Evolutionary conservation across 257 asterid genomes (phyloP), one percentile per base, ranked within the genome.

Genomic region (Leonotis leonurus): DNA sequence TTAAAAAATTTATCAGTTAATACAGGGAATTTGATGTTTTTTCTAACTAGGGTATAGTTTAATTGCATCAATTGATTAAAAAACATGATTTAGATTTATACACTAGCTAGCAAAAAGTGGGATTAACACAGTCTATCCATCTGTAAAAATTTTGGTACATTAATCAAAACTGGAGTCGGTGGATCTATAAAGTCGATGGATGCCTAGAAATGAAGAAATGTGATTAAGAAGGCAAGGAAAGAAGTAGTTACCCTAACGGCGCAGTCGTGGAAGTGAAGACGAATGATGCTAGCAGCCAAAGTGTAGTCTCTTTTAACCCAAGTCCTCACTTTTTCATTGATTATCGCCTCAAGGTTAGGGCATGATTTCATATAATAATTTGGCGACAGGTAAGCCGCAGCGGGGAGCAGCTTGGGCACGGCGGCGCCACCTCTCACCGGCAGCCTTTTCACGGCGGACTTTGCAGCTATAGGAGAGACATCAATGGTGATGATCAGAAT

Each of bases 231-330:
- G 54, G 30, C 25, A 35, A 27, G 29, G 43, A 27, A 2, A 24
- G 35, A 33, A 46, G 2, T 10, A 26, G 41, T 3, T 66, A 90
- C 97, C 94, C 95, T 83, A 12, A 83, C 76, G 58, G 78, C 80
- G 17, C 97, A 87, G 67, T 90, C 96, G 24, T 87, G 96, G 62
- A 85, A 90, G 52, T 87, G 96, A 64, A 87, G 81, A 69, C 94
- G 90, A 24, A 88, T 82, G 71, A 90, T 73, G 63, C 82, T 72
- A 3, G 97, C 75, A 54, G 94, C 97, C 66, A 90, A 35, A 0
- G 94, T 78, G 70, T 54, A 48, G 44, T 90, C 98, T 7, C 8
- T 62, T 44, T 63, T 57, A 62, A 83, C 60, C 98, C 94, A 85
- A 12, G 80, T 70, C 2, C 17, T 62, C 50, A 87, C 60, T 73